Evolutionary conservation across 768 basidiomycete species (phyloP), one percentile per base, ranked within the genome.

Genomic region (Lactarius vividus): DNA sequence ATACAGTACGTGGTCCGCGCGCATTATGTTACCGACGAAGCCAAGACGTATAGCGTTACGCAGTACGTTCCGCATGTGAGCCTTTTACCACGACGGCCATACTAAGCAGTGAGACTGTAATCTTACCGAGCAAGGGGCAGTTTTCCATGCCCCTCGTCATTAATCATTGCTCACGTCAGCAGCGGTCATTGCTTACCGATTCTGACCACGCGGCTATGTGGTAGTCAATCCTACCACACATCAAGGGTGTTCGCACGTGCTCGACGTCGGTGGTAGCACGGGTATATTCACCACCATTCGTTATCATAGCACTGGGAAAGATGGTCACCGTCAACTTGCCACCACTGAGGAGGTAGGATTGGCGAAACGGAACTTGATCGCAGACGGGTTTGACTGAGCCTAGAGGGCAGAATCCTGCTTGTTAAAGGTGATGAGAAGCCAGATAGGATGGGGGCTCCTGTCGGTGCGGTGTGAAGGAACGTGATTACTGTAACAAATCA

Each of bases 231-330:
- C 79, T 91, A 2, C 83, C 88, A 0, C 87, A 85, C 73, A 81
- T 97, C 26, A 77, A 79, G n/a, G 86, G 0, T 91, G 90, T 0
- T 80, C 86, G 1, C 84, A 82, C 42, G 89, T 95, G 0, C 87
- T 98, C 33, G 96, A 98, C 72, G 85, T 98, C 4, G 94, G 94
- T 10, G 88, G 87, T 55, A 94, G 93, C 23, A 91, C 89, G 0
- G 93, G 93, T 0, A 95, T 96, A 74, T 84, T 92, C 29, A 77
- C 78, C 16, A 92, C 90, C 0, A 88, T 96, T 2, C 79, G 97
- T 29, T 84, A 92, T 70, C 86, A 90, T 63, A 83, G 96, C 18
- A 83, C 92, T 20, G 76, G 77, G 4, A 29, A 73, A 11, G 64
- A 72, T 28, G 11, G 7, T 82, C 65, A 88, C 97, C 3, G 80